Conservation (phyloP, 106 monocot genomes). For the Apostasia ramifera region DNA sequence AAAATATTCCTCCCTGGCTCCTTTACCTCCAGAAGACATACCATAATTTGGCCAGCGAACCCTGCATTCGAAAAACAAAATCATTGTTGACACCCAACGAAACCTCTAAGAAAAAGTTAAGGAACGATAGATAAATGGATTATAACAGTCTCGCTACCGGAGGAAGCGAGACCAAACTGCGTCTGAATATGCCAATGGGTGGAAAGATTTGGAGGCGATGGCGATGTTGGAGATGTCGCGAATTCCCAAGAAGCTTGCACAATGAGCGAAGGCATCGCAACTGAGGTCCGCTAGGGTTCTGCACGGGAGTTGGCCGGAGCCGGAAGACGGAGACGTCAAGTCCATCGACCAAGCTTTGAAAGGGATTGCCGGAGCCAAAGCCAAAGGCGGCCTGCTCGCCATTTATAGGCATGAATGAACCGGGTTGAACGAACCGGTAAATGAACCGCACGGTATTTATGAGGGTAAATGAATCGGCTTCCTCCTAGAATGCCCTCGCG, state of each 20-base stretch:
- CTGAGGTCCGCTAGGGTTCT: constrained; percentile 50
- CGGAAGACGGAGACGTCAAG: neutral
- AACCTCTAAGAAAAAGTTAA: neutral
- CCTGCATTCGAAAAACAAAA: constrained; percentile 24
- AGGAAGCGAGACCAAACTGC: constrained; percentile 52
- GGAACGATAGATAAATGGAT: neutral
- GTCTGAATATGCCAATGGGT: constrained; percentile 53
- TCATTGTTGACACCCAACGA: neutral
- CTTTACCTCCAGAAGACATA: constrained; percentile 18
- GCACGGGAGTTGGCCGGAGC: neutral
- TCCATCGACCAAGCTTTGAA: neutral
- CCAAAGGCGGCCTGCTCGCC: no score
- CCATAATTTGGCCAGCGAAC: constrained; percentile 46
- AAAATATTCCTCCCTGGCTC: constrained; percentile 41
- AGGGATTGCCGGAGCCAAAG: no score
- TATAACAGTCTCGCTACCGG: constrained; percentile 14
- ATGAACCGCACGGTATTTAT: no score
- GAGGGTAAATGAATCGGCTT: no score
- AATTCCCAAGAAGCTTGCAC: constrained; percentile 28
- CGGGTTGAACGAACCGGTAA: no score
- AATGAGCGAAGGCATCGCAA: constrained; percentile 47
- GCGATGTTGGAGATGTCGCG: constrained; percentile 50
- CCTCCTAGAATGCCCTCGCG: no score
- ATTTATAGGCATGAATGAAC: no score
- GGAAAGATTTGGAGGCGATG: constrained; percentile 46